phyloP scores from a whole-genome alignment of 2,329 filamentous ascomycete genomes.

The Fonsecaea nubica region DNA sequence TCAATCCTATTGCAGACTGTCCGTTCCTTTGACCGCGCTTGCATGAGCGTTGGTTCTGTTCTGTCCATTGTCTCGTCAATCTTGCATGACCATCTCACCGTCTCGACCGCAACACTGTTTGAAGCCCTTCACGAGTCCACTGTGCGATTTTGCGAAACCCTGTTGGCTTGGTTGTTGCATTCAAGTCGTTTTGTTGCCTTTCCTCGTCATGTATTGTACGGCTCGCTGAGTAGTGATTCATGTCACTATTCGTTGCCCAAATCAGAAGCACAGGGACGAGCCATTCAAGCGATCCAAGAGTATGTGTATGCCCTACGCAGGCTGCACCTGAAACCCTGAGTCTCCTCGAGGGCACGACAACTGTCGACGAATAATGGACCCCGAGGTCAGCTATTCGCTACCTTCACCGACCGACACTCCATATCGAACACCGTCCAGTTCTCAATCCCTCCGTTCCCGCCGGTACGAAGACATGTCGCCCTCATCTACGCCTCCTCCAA shows the following conservation, averaged over 20 bases:
- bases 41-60: conserved; percentile 19
- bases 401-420: conserved; percentile 75
- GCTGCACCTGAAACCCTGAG: conserved; percentile 12
- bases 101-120: conserved; percentile 2
- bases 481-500: conserved; percentile 62
- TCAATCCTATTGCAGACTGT: conserved; percentile 12
- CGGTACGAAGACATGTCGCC: conserved; percentile 62
- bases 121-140: not conserved
- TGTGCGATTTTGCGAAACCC: not conserved
- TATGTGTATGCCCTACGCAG: conserved; percentile 22
- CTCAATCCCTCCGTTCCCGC: conserved; percentile 68
- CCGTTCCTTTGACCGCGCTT: conserved; percentile 17
- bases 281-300: not conserved
- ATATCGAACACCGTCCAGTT: conserved; percentile 66
- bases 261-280: not conserved
- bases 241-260: conserved; percentile 3
- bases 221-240: not conserved
- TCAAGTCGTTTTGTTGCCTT: not conserved
- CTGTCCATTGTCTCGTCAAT: conserved; percentile 22
- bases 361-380: conserved; percentile 29
- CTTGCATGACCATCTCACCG: conserved; percentile 10
- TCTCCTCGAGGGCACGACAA: conserved; percentile 18
- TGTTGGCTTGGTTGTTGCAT: not conserved
- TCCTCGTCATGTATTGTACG: conserved; percentile 12
- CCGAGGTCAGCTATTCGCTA: conserved; percentile 61